Evolutionary conservation across 2,329 filamentous ascomycete species (phyloP).

Genomic region (Verticillium nonalfalfae): DNA sequence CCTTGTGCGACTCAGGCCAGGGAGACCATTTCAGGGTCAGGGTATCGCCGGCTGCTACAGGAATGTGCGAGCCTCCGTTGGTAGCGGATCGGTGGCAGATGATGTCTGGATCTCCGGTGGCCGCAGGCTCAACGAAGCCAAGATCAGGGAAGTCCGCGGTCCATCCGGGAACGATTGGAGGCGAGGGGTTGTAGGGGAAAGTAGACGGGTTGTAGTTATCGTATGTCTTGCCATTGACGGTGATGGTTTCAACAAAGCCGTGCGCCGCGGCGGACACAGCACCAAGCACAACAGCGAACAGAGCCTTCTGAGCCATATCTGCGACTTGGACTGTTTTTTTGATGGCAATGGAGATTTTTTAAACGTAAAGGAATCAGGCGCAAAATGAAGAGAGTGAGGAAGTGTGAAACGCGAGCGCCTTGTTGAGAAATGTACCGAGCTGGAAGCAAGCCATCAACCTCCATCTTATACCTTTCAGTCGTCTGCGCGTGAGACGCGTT

Average conservation of each 20-base stretch:
- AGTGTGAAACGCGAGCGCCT: not conserved
- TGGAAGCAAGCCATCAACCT: not conserved
- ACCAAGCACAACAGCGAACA: conserved; percentile 14
- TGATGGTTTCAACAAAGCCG: conserved; percentile 22
- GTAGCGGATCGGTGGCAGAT: conserved; percentile 38
- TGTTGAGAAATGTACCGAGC: not conserved
- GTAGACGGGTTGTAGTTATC: conserved; percentile 17
- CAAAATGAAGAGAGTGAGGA: conserved; percentile 4
- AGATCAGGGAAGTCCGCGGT: conserved; percentile 17
- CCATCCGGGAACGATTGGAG: conserved; percentile 20
- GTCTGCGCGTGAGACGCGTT: too few relatives aligned
- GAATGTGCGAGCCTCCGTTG: conserved; percentile 29
- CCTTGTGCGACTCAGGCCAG: conserved; percentile 60
- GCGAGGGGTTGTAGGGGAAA: conserved; percentile 13
- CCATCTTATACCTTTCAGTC: not conserved
- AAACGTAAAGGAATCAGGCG: not conserved
- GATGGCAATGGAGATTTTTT: not conserved
- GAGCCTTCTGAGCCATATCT: conserved; percentile 7
- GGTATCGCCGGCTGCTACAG: conserved; percentile 51
- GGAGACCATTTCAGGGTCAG: conserved; percentile 56
- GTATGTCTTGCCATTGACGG: conserved; percentile 22
- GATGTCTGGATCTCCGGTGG: conserved; percentile 32
- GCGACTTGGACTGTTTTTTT: too few relatives aligned
- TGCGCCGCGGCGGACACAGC: conserved; percentile 19
- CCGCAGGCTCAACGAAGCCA: conserved; percentile 38